Conservation (phyloP, 2,329 filamentous ascomycete genomes). For the Neocucurbitaria cava region DNA sequence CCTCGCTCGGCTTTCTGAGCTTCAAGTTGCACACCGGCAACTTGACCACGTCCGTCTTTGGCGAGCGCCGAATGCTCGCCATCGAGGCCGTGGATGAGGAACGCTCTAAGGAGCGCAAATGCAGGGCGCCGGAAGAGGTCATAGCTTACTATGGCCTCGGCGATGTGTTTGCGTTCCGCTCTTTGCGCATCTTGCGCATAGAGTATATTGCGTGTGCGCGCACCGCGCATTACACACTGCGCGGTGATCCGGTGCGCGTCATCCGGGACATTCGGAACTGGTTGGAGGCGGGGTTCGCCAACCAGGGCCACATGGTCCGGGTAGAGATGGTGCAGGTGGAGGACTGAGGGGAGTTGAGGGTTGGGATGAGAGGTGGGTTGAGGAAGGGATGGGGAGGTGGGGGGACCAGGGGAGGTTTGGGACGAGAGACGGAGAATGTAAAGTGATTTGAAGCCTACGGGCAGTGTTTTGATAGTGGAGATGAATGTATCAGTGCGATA, state of each 20-base stretch:
- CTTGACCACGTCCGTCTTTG: conserved; percentile 72
- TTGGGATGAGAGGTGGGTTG: no score
- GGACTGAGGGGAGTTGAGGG: no score
- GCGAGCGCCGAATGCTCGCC: conserved; percentile 61
- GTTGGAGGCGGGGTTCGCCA: conserved; percentile 8
- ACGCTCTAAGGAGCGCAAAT: conserved; percentile 74
- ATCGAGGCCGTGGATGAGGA: conserved; percentile 80
- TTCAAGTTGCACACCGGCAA: conserved; percentile 85
- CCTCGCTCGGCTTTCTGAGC: conserved; percentile 77
- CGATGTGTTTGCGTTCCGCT: conserved; percentile 71
- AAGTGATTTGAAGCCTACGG: neutral
- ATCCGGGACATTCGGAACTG: conserved; percentile 1
- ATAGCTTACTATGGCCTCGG: conserved; percentile 79
- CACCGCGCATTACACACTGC: conserved; percentile 68
- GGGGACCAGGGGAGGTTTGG: neutral
- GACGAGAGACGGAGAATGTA: neutral
- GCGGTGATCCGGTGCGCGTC: conserved; percentile 3
- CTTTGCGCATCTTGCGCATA: conserved; percentile 77
- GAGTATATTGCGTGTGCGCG: conserved; percentile 71
- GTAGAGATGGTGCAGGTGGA: neutral
- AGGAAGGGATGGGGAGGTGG: neutral
- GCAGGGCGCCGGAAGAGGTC: conserved; percentile 84
- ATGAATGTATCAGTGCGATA: neutral
- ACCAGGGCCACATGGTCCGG: neutral
- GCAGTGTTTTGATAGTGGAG: neutral